Evolutionary conservation across 495 filamentous ascomycete species (phyloP), one percentile per base, ranked within the genome.

Genomic region (Xylaria castorea): DNA sequence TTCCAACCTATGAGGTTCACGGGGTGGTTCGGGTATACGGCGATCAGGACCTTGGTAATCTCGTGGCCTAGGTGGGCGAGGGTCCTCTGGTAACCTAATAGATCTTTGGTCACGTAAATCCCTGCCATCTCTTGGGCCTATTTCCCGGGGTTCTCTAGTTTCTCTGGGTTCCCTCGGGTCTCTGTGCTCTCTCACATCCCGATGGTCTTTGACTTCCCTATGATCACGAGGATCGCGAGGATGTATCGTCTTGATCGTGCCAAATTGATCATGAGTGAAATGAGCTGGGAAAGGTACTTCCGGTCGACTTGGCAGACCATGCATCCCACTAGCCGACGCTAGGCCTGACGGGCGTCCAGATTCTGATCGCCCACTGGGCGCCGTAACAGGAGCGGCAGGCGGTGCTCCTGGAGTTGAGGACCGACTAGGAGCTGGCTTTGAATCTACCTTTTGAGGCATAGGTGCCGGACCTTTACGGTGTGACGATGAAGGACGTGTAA

Each of bases 261-360:
- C 77, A 71, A 82, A 84, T 34, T 82, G 81, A 36, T 82, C 82
- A 38, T 80, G 77, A 20, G 76, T 75, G 63, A 82, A 79, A 34
- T 78, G 79, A 8, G 74, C 78, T 6, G 83, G 80, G 27, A 84
- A 77, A 0, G 84, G 79, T 27, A 85, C 79, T 72, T 85, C 82
- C 7, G 85, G 85, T 66, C 84, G 79, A 63, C 73, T 84, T 34
- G 85, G 85, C 1, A 86, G 75, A n/a, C 79, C 80, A 44, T 83
- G 84, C 1, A 79, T 79, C 1, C 85, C 77, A 42, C 79, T 78
- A 0, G 78, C 77, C 38, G 77, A 81, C 11, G 82, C 76, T 5
- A 87, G 74, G 16, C 80, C 79, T 30, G 80, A 81, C 42, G 78
- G 76, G 44, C 78, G 84, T 34, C 77, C 74, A 11, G 75, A 70